phyloP scores from a whole-genome alignment of 192 early-diverging fungal genomes.

The Coemansia sp. region DNA sequence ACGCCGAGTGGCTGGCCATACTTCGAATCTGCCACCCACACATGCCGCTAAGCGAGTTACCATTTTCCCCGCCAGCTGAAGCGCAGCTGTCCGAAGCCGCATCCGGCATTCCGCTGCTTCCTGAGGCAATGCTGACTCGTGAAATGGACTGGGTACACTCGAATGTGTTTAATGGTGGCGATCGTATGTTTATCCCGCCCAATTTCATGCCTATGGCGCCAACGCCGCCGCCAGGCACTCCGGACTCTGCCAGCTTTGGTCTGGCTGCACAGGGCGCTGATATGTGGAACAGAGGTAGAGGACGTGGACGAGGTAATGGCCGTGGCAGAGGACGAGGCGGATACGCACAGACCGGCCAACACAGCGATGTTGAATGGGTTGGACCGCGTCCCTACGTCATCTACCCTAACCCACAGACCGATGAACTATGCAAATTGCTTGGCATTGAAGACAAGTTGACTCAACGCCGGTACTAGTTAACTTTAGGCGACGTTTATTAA shows the following conservation, averaged over 20 bases:
- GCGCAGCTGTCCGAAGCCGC: conserved; percentile 51
- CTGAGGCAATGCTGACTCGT: conserved; percentile 55
- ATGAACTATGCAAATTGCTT: conserved; percentile 69
- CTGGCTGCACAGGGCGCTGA: conserved; percentile 17
- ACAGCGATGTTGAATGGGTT: conserved; percentile 8
- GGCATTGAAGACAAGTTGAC: conserved; percentile 59
- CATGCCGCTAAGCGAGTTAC: conserved; percentile 56
- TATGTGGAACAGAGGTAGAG: conserved; percentile 12
- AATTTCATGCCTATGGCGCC: conserved; percentile 82
- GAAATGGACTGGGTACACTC: conserved; percentile 69
- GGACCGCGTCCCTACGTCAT: conserved; percentile 35
- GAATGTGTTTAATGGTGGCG: conserved; percentile 59
- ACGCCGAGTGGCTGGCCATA: conserved; percentile 83
- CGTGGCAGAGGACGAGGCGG: conserved; percentile 12
- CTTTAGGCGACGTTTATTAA: background rate
- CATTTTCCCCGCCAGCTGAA: conserved; percentile 53
- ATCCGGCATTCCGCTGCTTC: conserved; percentile 17
- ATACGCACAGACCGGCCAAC: background rate
- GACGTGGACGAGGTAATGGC: conserved; percentile 14
- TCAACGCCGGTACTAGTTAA: conserved; percentile 20
- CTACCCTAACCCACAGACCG: conserved; percentile 86
- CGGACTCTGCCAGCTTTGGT: conserved; percentile 39
- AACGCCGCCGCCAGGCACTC: conserved; percentile 44
- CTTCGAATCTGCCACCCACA: conserved; percentile 63
- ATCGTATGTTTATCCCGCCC: conserved; percentile 64